Conservation (phyloP, 164 flowering plant species). For the Hamamelis virginiana region DNA sequence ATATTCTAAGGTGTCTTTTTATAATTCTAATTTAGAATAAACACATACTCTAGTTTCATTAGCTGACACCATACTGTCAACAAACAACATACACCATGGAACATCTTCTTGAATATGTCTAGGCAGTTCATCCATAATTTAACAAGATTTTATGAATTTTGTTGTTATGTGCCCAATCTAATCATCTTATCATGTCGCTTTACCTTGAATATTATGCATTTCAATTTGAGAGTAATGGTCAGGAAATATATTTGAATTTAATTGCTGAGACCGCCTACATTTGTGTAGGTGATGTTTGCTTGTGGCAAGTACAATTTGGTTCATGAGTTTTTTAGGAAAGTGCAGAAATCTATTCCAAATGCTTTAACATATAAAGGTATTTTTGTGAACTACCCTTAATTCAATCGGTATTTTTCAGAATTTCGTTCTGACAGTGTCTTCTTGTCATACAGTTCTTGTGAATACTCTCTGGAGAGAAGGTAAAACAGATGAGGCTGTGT, state of each 20-base stretch:
- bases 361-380: conserved; percentile 84
- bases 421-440: neutral
- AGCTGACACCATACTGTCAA: too few species aligned
- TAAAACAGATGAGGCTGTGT: conserved; percentile 73
- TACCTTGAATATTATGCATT: neutral
- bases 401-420: neutral
- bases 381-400: neutral
- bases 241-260: neutral
- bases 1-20: too few species aligned
- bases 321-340: conserved; percentile 75
- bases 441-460: conserved; percentile 64
- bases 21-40: too few species aligned
- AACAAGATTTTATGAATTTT: too few species aligned
- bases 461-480: conserved; percentile 89
- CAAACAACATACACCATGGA: too few species aligned
- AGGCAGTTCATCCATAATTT: neutral
- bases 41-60: too few species aligned
- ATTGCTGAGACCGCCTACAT: neutral
- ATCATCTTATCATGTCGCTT: neutral
- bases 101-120: too few species aligned
- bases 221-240: neutral
- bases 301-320: conserved; percentile 90
- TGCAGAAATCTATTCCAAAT: conserved; percentile 71
- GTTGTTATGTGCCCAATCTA: too few species aligned
- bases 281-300: conserved; percentile 74